phyloP scores from a whole-genome alignment of 179 eudicot genomes.

The Vitellaria paradoxa region DNA sequence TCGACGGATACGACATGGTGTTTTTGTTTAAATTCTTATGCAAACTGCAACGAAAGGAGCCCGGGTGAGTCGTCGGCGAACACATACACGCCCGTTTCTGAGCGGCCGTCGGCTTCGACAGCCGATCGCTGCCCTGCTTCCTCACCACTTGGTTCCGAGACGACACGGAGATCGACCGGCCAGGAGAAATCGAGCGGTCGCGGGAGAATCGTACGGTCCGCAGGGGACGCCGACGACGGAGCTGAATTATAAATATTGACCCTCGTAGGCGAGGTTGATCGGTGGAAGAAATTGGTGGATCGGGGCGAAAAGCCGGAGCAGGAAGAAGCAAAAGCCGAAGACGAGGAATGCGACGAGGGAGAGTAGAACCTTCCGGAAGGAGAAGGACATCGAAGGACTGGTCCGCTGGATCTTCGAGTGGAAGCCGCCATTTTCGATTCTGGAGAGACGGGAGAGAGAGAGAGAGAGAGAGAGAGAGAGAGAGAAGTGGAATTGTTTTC shows the following conservation, averaged over 20 bases:
- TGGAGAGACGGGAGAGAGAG: conserved; percentile 18
- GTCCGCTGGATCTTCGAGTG: conserved; percentile 39
- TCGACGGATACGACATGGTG: conserved; percentile 14
- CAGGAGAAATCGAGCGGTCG: conserved; percentile 43
- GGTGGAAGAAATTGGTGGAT: conserved; percentile 30
- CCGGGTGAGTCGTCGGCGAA: conserved; percentile 33
- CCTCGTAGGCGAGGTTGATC: conserved; percentile 46
- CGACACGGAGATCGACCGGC: conserved; percentile 33
- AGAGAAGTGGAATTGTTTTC: not conserved
- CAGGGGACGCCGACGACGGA: conserved; percentile 16
- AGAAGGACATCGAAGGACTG: conserved; percentile 48
- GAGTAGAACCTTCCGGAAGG: conserved; percentile 56
- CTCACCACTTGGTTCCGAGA: conserved; percentile 21
- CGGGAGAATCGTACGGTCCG: conserved; percentile 40
- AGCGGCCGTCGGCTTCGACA: conserved; percentile 13
- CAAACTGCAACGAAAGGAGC: conserved; percentile 32
- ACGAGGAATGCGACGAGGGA: conserved; percentile 27
- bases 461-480: conserved; percentile 19
- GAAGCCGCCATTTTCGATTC: conserved; percentile 36
- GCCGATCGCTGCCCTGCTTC: conserved; percentile 12
- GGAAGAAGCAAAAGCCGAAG: conserved; percentile 44
- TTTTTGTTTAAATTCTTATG: conserved; percentile 23
- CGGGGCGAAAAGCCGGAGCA: conserved; percentile 25
- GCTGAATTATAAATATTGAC: conserved; percentile 31
- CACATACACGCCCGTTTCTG: conserved; percentile 33